phyloP scores from a whole-genome alignment of 1,284 basidiomycete species.

The Kwoniella shivajii region DNA sequence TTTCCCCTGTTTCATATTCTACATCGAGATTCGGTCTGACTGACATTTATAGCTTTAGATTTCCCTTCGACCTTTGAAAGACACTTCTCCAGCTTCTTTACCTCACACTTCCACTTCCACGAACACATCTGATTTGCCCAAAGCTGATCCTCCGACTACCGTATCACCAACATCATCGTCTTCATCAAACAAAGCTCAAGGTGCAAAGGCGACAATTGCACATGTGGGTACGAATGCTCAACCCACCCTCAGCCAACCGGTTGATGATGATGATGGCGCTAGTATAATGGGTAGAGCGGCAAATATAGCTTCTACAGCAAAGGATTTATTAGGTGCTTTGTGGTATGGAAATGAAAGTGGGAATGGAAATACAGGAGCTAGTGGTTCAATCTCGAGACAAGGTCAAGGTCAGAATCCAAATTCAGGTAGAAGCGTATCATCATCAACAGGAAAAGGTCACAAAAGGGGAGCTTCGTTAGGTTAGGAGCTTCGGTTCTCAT shows the following conservation, averaged over 20 bases:
- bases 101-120: conserved; percentile 37
- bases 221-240: conserved; percentile 40
- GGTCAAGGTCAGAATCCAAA: neutral
- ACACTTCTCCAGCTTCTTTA: conserved; percentile 50
- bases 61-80: conserved; percentile 46
- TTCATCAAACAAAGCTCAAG: neutral
- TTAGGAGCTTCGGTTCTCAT: neutral
- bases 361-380: neutral
- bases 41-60: conserved; percentile 41
- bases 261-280: conserved; percentile 36
- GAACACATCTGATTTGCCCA: conserved; percentile 24
- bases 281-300: conserved; percentile 52
- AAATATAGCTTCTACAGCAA: conserved; percentile 54
- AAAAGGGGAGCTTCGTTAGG: conserved; percentile 6
- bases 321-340: conserved; percentile 53
- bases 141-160: conserved; percentile 27
- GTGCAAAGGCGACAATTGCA: conserved; percentile 33
- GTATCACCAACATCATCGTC: conserved; percentile 18
- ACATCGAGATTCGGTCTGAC: conserved; percentile 24
- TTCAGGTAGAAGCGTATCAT: neutral
- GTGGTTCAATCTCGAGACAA: neutral
- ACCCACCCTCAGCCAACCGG: conserved; percentile 28
- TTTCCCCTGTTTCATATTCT: neutral
- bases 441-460: neutral
- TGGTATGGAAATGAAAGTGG: conserved; percentile 48